These are phyloP conservation scores for Arabidopsis arenosa DNA, from an alignment of 345 rosid genomes.

Conservation along the genomic window DNA sequence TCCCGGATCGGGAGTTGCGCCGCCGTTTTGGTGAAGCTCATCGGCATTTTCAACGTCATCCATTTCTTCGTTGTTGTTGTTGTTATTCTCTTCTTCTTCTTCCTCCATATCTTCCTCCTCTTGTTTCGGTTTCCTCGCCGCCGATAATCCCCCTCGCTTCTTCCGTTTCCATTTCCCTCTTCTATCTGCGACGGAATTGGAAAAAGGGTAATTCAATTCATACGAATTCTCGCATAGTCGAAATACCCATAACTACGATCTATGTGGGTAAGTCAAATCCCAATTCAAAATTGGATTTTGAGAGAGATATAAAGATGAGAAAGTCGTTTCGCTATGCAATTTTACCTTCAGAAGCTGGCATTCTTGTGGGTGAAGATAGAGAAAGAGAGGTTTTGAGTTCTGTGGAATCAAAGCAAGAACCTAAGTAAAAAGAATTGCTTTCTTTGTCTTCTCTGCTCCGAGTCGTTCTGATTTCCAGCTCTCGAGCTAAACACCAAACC, in stretches of 20 bases:
- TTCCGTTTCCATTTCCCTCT: constrained; percentile 87
- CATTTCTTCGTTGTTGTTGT: constrained; percentile 53
- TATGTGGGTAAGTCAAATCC: constrained; percentile 23
- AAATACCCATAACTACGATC: constrained; percentile 33
- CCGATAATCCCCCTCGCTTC: constrained; percentile 57
- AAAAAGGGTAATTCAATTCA: constrained; percentile 29
- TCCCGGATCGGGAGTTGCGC: constrained; percentile 55
- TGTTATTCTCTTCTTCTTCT: constrained; percentile 53
- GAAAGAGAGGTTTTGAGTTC: constrained; percentile 38
- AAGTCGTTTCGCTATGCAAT: constrained; percentile 32
- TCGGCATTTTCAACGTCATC: constrained; percentile 54
- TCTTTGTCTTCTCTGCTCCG: constrained; percentile 33
- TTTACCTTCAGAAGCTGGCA: constrained; percentile 89
- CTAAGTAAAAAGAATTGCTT: constrained; percentile 20
- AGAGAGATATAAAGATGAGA: constrained; percentile 23
- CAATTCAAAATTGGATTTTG: constrained; percentile 22
- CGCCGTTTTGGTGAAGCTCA: constrained; percentile 44
- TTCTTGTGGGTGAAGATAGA: constrained; percentile 44
- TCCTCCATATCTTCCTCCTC: constrained; percentile 61
- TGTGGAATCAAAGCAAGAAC: constrained; percentile 38
- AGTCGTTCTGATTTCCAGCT: constrained; percentile 36
- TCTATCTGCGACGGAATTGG: constrained; percentile 54
- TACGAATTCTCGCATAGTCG: background rate
- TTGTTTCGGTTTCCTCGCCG: constrained; percentile 59
- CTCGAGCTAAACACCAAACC: constrained; percentile 22